These are phyloP conservation scores for Rhododendron griersonianum DNA, from an alignment of 148 eudicot genomes.

Conservation along the genomic window DNA sequence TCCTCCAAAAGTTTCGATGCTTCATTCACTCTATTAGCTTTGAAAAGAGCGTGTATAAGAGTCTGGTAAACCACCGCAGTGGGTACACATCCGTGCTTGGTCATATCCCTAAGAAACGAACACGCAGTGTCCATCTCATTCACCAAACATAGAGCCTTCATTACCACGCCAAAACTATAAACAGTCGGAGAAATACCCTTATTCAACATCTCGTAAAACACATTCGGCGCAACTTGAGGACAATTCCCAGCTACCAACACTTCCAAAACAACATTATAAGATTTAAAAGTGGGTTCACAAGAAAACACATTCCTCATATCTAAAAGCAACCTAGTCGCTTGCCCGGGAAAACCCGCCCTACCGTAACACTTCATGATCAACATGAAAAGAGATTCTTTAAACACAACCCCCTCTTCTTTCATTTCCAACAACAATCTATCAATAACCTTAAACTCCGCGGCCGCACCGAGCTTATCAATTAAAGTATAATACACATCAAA, in stretches of 20 bases:
- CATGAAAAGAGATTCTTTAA: constrained; percentile 66
- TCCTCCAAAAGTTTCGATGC: constrained; percentile 71
- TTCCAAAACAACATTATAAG: constrained; percentile 81
- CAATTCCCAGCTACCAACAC: constrained; percentile 71
- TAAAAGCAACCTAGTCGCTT: constrained; percentile 80
- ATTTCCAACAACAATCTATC: constrained; percentile 71
- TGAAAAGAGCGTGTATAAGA: constrained; percentile 63
- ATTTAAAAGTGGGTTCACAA: constrained; percentile 60
- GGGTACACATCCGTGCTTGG: constrained; percentile 90
- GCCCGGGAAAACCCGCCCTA: constrained; percentile 80
- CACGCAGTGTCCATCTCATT: constrained; percentile 76
- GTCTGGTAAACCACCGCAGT: constrained; percentile 82
- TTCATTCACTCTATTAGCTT: constrained; percentile 61
- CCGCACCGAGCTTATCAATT: constrained; percentile 65
- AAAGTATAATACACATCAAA: constrained; percentile 76
- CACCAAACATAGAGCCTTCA: constrained; percentile 71
- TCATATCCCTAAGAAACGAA: constrained; percentile 87
- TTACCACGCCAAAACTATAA: constrained; percentile 67
- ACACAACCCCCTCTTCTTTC: constrained; percentile 70
- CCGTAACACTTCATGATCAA: constrained; percentile 75
- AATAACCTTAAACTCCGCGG: constrained; percentile 56
- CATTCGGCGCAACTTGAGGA: constrained; percentile 64
- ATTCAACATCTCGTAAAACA: constrained; percentile 83
- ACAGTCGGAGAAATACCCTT: constrained; percentile 77
- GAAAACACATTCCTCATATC: constrained; percentile 71